Evolutionary conservation across 768 basidiomycete genomes (phyloP), one percentile per base, ranked within the genome.

Genomic region (Termitomyces sp.): DNA sequence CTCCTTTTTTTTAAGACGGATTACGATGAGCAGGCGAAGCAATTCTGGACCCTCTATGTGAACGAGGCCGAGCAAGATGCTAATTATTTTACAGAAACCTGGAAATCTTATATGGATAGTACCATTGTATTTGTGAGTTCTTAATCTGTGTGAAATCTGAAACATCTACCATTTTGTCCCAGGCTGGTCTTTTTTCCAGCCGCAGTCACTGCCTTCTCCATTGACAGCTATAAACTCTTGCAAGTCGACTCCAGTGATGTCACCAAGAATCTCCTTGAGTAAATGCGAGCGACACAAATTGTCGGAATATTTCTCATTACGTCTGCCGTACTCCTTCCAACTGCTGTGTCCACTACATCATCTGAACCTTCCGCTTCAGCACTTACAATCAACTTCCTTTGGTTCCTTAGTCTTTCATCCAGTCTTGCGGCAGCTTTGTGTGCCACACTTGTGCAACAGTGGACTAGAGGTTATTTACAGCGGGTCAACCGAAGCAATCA

Each of bases 141-240:
- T 17, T 76, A 75, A 57, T 73, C 73, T 33, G 8, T 33, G 31
- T 23, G 7, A 38, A 5, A 38, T 38, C 14, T 38, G 14, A 38
- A 5, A 15, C 15, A 15, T 38, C 14, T 38, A 38, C 14, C 14
- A 38, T 38, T 38, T 6, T 38, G 15, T 38, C 1, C 37, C 37
- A 38, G 37, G 37, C 37, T 37, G 37, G 37, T 15, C 37, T 37
- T 4, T 37, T 38, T 23, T 17, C 15, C 37, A 5, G 37, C 37
- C 11, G 68, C 4, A 68, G 64, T 73, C 7, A 73, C 72, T 3
- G 67, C 73, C 1, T 77, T 76, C 49, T 65, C 71, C 11, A 66
- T 74, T 17, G 68, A 73, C 43, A 72, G 68, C 10, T 71, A 74
- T 55, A 62, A 67, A 42, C 57, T 62, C 31, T 64, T 77, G 10